These are phyloP conservation scores for Leishmania arabica DNA, from an alignment of 208 protist genomes.

Conservation along the genomic window DNA sequence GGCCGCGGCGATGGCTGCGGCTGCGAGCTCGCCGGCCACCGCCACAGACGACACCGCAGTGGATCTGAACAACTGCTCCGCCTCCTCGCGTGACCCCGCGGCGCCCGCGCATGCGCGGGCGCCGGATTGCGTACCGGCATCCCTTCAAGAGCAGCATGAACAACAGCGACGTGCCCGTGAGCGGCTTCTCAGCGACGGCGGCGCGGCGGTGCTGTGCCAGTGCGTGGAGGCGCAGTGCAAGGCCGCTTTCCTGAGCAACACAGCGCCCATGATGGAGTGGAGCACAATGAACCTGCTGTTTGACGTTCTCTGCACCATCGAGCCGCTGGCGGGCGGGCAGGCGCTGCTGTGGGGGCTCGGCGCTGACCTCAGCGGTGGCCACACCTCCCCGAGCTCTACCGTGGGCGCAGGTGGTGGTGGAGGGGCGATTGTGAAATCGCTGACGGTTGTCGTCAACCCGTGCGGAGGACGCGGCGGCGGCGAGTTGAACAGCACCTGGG, in stretches of 20 bases:
- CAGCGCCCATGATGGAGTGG: constrained; percentile 53
- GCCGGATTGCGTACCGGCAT: background rate
- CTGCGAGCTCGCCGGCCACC: background rate
- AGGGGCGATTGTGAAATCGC: background rate
- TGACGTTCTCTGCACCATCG: constrained; percentile 42
- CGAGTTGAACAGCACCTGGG: constrained; percentile 1
- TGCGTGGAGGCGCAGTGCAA: constrained; percentile 42
- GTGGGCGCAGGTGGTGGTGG: background rate
- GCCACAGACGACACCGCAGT: constrained; percentile 1
- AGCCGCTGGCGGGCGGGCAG: constrained; percentile 14
- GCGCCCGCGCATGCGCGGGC: background rate
- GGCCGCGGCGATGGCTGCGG: background rate
- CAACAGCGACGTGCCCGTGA: constrained; percentile 40
- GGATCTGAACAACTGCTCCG: background rate
- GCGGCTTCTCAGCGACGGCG: constrained; percentile 56
- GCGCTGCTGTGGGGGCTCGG: constrained; percentile 26
- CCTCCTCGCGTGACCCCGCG: background rate
- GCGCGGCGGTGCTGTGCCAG: constrained; percentile 34
- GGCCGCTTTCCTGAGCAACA: constrained; percentile 40
- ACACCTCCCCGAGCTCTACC: background rate
- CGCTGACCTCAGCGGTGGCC: background rate
- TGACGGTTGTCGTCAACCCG: background rate
- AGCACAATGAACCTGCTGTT: constrained; percentile 49
- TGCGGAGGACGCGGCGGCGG: background rate
- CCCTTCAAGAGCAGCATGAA: constrained; percentile 3